Conservation (phyloP, 805 yeast species). For the Myxozyma geophila region DNA sequence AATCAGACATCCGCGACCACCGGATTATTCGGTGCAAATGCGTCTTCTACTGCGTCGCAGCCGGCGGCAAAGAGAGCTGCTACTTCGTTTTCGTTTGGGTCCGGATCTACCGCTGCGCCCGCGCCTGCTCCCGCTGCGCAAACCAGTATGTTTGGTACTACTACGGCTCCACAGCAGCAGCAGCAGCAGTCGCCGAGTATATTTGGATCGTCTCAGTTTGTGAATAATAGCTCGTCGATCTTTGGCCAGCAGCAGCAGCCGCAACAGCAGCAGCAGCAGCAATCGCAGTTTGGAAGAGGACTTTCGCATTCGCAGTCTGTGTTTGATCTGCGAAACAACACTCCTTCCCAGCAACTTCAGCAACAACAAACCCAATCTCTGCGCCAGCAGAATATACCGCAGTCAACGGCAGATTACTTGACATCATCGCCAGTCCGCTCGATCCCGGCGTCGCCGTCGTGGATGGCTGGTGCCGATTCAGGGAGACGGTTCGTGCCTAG, state of each 20-base stretch:
- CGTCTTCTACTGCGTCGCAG: background rate
- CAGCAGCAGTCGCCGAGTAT: background rate
- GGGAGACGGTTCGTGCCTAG: conserved; percentile 27
- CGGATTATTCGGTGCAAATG: background rate
- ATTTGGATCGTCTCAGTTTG: background rate
- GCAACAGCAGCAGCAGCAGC: conserved; percentile 19
- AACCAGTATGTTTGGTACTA: background rate
- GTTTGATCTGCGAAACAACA: conserved; percentile 28
- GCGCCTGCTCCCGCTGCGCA: too few species aligned
- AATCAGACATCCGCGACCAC: background rate
- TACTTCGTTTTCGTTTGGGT: background rate
- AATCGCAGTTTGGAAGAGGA: conserved; percentile 11
- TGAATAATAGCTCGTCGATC: too few species aligned
- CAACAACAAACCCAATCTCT: conserved; percentile 34
- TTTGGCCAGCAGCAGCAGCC: conserved; percentile 7
- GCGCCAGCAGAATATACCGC: conserved; percentile 32
- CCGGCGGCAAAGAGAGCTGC: conserved; percentile 11
- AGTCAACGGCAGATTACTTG: conserved; percentile 19
- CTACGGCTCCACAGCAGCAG: background rate
- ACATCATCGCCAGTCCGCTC: conserved; percentile 20
- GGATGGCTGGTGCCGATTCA: conserved; percentile 19
- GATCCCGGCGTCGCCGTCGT: conserved; percentile 29
- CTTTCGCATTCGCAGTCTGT: conserved; percentile 29
- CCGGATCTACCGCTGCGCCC: background rate
- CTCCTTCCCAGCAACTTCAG: conserved; percentile 31